A percentile compares a stretch with the other conserved stretches of the same genome.
Conservation (phyloP, 352 stramenopile species). For the Globisporangium takayamanum region DNA sequence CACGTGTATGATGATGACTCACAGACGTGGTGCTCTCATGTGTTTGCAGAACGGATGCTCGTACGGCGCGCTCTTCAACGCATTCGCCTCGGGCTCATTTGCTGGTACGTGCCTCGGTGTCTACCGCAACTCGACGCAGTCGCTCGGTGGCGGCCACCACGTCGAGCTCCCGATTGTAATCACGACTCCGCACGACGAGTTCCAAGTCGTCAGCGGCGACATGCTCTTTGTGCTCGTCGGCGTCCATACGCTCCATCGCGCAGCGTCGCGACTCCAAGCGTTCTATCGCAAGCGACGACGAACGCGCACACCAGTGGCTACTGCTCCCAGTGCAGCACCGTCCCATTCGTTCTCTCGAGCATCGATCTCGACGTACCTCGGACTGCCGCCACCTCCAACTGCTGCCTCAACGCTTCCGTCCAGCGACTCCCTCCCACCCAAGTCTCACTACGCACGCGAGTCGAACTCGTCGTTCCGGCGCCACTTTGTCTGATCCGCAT, state of each 20-base stretch:
- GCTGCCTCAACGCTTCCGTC: too few relatives aligned
- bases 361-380: conserved; percentile 33
- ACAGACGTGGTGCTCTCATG: not conserved
- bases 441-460: too few relatives aligned
- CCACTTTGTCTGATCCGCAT: too few relatives aligned
- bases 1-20: too few relatives aligned
- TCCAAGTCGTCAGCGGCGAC: conserved; percentile 50
- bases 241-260: conserved; percentile 63
- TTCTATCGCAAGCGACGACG: conserved; percentile 25
- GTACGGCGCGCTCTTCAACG: conserved; percentile 59
- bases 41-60: conserved; percentile 24
- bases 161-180: conserved; percentile 74
- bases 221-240: conserved; percentile 68
- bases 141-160: conserved; percentile 22
- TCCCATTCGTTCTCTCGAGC: conserved; percentile 7
- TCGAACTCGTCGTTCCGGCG: too few relatives aligned
- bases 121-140: conserved; percentile 63
- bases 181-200: conserved; percentile 45
- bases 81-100: conserved; percentile 50
- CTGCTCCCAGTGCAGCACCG: not conserved
- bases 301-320: not conserved
- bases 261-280: conserved; percentile 48
- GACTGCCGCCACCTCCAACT: not conserved
- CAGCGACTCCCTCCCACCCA: too few relatives aligned
- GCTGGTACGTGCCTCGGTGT: conserved; percentile 65